phyloP scores from a whole-genome alignment of 202 grass and related monocot species.

The Zizania palustris region DNA sequence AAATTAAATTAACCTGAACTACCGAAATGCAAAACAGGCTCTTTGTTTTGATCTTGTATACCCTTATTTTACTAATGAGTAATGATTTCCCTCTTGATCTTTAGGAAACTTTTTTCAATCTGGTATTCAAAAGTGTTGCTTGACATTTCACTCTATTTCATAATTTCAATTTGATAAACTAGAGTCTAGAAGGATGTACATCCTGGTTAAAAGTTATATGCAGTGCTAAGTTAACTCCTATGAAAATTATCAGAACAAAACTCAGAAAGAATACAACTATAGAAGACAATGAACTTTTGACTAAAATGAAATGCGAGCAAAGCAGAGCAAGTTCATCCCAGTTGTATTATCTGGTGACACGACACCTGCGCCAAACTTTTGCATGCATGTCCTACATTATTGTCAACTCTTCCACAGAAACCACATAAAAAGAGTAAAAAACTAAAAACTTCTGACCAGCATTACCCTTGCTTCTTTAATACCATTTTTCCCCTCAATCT shows the following conservation, averaged over 20 bases:
- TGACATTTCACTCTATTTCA: no score
- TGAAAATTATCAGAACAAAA: neutral
- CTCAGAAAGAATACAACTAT: neutral
- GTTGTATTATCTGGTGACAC: neutral
- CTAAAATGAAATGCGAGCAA: neutral
- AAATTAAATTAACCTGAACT: neutral
- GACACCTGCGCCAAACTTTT: neutral
- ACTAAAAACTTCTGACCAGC: neutral
- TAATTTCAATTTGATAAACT: no score
- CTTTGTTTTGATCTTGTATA: neutral
- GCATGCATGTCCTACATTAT: neutral
- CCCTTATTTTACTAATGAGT: neutral
- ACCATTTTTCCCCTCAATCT: neutral
- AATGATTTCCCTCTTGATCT: neutral
- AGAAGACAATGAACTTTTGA: neutral
- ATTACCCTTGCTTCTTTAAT: slow-evolving; percentile 2
- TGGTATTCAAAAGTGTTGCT: neutral
- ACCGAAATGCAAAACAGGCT: neutral
- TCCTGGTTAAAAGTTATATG: neutral
- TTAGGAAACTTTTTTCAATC: neutral
- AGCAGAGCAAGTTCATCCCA: neutral
- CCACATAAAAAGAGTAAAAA: neutral
- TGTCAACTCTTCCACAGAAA: neutral
- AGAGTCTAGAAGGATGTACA: neutral
- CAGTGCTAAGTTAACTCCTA: neutral